These are phyloP conservation scores for Groenewaldozyma tartarivorans DNA, from an alignment of 805 yeast genomes.

Conservation along the genomic window DNA sequence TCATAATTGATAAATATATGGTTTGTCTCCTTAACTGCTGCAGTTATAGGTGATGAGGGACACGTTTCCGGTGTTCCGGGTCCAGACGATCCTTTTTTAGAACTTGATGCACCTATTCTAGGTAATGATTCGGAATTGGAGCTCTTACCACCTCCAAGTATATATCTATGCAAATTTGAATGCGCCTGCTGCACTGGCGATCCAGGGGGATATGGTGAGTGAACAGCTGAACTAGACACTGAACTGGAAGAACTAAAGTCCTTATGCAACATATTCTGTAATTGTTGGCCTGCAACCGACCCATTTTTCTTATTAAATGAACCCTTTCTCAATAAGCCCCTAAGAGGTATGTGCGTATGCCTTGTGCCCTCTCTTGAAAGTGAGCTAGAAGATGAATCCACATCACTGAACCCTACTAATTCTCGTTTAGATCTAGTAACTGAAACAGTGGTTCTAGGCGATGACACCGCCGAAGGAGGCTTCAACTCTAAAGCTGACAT, in stretches of 20 bases:
- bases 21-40: slow-evolving; percentile 72
- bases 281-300: slow-evolving; percentile 1
- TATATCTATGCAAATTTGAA: slow-evolving; percentile 2
- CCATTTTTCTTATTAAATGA: not conserved
- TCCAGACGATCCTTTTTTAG: not conserved
- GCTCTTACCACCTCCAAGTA: not conserved
- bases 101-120: not conserved
- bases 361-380: not conserved
- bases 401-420: no score
- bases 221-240: not conserved
- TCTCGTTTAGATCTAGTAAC: no score
- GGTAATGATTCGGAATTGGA: not conserved
- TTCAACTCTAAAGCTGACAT: no score
- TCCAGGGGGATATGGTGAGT: not conserved
- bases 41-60: slow-evolving; percentile 2
- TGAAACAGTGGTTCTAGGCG: no score
- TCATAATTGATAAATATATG: slow-evolving; percentile 77
- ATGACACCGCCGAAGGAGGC: no score
- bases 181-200: slow-evolving; percentile 4
- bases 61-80: not conserved
- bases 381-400: not conserved
- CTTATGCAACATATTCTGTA: not conserved
- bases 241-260: slow-evolving; percentile 1
- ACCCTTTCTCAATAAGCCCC: not conserved
- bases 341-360: slow-evolving; percentile 3